A percentile compares a stretch with the other conserved stretches of the same genome.
Conservation (phyloP, 495 filamentous ascomycete genomes). For the Aspergillus diversus region DNA sequence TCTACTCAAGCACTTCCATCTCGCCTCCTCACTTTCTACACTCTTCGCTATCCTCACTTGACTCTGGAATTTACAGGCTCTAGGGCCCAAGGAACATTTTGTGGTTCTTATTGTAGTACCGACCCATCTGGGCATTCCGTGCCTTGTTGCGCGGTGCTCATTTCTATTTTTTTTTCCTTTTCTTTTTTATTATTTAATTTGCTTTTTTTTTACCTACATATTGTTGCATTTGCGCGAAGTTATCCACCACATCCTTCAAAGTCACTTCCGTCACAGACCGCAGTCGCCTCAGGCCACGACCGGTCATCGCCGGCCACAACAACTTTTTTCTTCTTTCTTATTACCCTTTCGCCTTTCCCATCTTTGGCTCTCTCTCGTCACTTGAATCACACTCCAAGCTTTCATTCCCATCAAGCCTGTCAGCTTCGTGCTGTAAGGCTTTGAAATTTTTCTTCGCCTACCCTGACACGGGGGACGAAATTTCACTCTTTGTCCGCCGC, state of each 20-base stretch:
- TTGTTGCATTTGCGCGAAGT: slow-evolving; percentile 9
- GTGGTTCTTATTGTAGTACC: slow-evolving; percentile 22
- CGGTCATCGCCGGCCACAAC: slow-evolving; percentile 26
- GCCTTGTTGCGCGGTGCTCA: slow-evolving; percentile 27
- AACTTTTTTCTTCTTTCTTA: slow-evolving; percentile 34
- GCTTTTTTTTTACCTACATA: slow-evolving; percentile 21
- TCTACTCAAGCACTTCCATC: slow-evolving; percentile 14
- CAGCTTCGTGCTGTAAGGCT: slow-evolving; percentile 32
- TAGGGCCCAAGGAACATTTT: slow-evolving; percentile 20
- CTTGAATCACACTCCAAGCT: slow-evolving; percentile 12
- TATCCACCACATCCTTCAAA: slow-evolving; percentile 12
- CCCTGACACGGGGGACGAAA: slow-evolving; percentile 21
- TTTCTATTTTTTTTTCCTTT: slow-evolving; percentile 21
- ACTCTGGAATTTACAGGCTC: slow-evolving; percentile 11
- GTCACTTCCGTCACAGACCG: slow-evolving; percentile 39
- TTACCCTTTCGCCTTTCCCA: slow-evolving; percentile 20
- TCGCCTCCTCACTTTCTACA: slow-evolving; percentile 18
- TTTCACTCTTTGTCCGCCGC: slow-evolving; percentile 22
- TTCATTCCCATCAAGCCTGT: slow-evolving; percentile 23
- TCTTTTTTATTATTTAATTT: slow-evolving; percentile 11
- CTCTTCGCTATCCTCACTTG: not conserved
- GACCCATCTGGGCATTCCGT: slow-evolving; percentile 34
- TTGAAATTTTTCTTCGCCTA: slow-evolving; percentile 13
- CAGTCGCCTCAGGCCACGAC: slow-evolving; percentile 39
- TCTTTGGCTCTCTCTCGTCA: slow-evolving; percentile 17